These are phyloP conservation scores for Pholiota microspora DNA, from an alignment of 768 basidiomycete species.

Conservation along the genomic window DNA sequence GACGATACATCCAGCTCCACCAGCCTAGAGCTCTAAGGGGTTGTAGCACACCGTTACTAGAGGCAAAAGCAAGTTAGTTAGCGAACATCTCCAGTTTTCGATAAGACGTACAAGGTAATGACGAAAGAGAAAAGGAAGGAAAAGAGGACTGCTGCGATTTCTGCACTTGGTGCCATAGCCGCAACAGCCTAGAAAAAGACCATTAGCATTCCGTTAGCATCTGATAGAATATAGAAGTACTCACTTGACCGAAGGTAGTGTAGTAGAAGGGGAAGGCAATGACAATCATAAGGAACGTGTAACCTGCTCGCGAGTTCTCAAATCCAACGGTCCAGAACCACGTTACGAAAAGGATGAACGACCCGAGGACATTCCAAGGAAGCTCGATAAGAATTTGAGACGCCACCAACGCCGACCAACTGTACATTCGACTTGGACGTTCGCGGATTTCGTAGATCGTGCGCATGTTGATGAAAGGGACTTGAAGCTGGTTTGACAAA, in stretches of 20 bases:
- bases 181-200: slow-evolving; percentile 43
- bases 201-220: slow-evolving; percentile 2
- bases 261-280: slow-evolving; percentile 28
- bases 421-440: slow-evolving; percentile 62
- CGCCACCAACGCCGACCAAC: slow-evolving; percentile 57
- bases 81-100: background rate
- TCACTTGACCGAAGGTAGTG: slow-evolving; percentile 19
- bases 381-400: slow-evolving; percentile 56
- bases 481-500: slow-evolving; percentile 62
- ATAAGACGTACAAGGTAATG: slow-evolving; percentile 45
- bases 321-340: slow-evolving; percentile 77
- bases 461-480: slow-evolving; percentile 58
- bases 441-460: slow-evolving; percentile 67
- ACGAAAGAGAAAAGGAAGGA: slow-evolving; percentile 55
- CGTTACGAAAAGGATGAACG: slow-evolving; percentile 57
- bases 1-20: slow-evolving; percentile 63
- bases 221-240: slow-evolving; percentile 19
- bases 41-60: slow-evolving; percentile 59
- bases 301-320: slow-evolving; percentile 51
- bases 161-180: slow-evolving; percentile 51
- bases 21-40: slow-evolving; percentile 56
- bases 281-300: slow-evolving; percentile 52
- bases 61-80: background rate
- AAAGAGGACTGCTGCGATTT: slow-evolving; percentile 54
- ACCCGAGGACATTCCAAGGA: slow-evolving; percentile 61